Evolutionary conservation across 179 eudicot genomes (phyloP).

Genomic region (Spergularia azorica): DNA sequence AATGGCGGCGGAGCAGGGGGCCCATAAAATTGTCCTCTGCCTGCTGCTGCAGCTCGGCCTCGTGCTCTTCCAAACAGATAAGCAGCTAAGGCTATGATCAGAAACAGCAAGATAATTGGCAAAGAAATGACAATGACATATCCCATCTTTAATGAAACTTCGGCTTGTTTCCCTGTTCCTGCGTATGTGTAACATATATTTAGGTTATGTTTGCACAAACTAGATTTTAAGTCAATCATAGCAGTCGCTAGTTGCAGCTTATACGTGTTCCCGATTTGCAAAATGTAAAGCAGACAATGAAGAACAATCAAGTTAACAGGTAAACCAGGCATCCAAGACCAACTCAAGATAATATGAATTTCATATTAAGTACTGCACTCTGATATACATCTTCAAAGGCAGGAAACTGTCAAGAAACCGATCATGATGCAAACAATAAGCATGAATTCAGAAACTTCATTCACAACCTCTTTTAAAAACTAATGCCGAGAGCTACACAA

Average conservation of each 20-base stretch:
- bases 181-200: not conserved
- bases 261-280: not conserved
- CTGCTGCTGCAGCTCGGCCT: conserved; percentile 19
- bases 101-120: conserved; percentile 38
- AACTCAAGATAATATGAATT: too few relatives aligned
- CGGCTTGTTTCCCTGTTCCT: conserved; percentile 13
- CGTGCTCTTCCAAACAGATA: conserved; percentile 43
- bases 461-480: too few relatives aligned
- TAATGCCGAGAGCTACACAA: too few relatives aligned
- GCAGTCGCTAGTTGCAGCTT: too few relatives aligned
- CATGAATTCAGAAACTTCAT: too few relatives aligned
- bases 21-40: conserved; percentile 25
- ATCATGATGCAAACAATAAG: too few relatives aligned
- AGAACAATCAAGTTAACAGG: not conserved
- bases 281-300: not conserved
- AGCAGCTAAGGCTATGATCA: conserved; percentile 41
- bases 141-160: conserved; percentile 20
- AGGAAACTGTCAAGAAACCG: not conserved
- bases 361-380: not conserved
- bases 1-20: conserved; percentile 36
- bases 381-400: not conserved
- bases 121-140: conserved; percentile 37
- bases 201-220: not conserved
- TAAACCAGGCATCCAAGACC: not conserved
- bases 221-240: too few relatives aligned